phyloP scores from a whole-genome alignment of 73 alveolate genomes.

The Paramecium pentaurelia region DNA sequence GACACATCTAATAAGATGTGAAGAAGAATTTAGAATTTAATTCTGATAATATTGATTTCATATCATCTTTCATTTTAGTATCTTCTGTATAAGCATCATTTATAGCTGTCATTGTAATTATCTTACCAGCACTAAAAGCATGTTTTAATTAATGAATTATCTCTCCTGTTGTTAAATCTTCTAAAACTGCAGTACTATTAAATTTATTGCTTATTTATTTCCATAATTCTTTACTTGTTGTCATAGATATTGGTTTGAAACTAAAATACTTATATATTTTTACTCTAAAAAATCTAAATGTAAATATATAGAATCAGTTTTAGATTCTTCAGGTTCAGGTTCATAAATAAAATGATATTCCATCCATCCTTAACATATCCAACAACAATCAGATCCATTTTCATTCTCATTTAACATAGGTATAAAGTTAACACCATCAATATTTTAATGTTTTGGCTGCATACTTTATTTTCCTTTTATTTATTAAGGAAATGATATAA shows the following conservation, averaged over 20 bases:
- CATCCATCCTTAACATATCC: conserved; percentile 42
- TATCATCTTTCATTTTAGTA: not conserved
- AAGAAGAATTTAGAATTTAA: not conserved
- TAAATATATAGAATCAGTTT: not conserved
- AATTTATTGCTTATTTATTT: not conserved
- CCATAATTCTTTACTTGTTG: not conserved
- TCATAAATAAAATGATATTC: conserved; percentile 13
- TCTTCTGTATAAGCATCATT: not conserved
- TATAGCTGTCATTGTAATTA: not conserved
- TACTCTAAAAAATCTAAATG: conserved; percentile 20
- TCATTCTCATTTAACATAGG: not conserved
- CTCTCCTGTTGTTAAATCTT: conserved; percentile 17
- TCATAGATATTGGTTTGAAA: not conserved
- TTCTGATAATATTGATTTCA: not conserved
- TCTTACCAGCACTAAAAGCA: not conserved
- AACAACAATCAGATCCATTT: conserved; percentile 17
- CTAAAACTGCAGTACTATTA: not conserved
- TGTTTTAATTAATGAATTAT: not conserved
- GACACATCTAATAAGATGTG: conserved; percentile 32
- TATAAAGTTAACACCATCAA: not conserved
- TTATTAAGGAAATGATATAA: not conserved
- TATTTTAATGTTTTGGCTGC: not conserved
- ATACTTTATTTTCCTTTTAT: not conserved
- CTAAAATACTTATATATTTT: not conserved
- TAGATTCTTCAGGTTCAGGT: not conserved